Evolutionary conservation across 331 rosid genomes (phyloP).

Genomic region (Saraca asoca): DNA sequence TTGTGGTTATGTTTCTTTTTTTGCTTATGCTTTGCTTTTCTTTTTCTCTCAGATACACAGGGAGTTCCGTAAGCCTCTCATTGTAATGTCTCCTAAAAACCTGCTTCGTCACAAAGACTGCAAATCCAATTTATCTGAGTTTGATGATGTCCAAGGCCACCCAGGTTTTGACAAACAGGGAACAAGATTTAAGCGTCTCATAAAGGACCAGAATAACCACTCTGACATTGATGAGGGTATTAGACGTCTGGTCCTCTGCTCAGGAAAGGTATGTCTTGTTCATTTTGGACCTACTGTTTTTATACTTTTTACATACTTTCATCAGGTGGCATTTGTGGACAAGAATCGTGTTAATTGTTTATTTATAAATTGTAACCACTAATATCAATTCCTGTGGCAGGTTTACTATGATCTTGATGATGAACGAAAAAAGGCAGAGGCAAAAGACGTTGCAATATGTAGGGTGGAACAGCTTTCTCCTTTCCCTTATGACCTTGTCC

Average conservation of each 20-base stretch:
- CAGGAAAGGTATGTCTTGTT: constrained; percentile 70
- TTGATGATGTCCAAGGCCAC: constrained; percentile 94
- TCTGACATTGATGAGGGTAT: constrained; percentile 80
- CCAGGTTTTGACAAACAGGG: constrained; percentile 96
- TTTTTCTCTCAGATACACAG: constrained; percentile 63
- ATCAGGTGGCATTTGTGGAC: background rate
- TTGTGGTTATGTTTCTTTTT: constrained; percentile 16
- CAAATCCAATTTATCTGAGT: constrained; percentile 82
- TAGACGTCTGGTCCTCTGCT: constrained; percentile 76
- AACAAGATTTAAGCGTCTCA: constrained; percentile 89
- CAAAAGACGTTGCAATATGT: constrained; percentile 87
- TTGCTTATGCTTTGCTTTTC: constrained; percentile 23
- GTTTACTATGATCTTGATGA: constrained; percentile 92
- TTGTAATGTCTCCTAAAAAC: constrained; percentile 91
- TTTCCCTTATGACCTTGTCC: constrained; percentile 86
- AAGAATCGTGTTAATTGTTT: background rate
- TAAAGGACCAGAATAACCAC: constrained; percentile 79
- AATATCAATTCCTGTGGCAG: constrained; percentile 42
- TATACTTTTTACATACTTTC: background rate
- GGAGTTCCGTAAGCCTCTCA: constrained; percentile 89
- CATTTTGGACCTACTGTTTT: constrained; percentile 1
- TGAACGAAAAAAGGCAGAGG: constrained; percentile 57
- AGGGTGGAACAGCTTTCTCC: constrained; percentile 97
- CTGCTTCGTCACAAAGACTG: constrained; percentile 87
- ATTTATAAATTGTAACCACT: constrained; percentile 3